These are phyloP conservation scores for Suhomyces maxii DNA, from an alignment of 1,139 yeast species.

Conservation along the genomic window DNA sequence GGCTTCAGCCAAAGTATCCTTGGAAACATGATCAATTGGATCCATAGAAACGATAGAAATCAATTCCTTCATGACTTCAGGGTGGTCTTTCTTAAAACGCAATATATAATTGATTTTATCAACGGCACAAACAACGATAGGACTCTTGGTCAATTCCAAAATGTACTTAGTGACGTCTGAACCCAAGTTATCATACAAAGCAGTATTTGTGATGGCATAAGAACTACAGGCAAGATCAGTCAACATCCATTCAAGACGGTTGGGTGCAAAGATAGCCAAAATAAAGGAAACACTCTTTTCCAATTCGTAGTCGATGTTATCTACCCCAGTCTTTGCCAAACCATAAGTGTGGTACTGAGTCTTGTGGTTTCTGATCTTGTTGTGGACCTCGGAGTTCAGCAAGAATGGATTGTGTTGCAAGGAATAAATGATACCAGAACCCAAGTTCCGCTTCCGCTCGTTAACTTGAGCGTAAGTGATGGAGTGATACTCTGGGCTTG, in stretches of 20 bases:
- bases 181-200: conserved; percentile 44
- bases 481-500: conserved; percentile 20
- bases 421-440: conserved; percentile 34
- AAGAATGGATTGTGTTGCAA: conserved; percentile 31
- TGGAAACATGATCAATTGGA: conserved; percentile 16
- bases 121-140: conserved; percentile 34
- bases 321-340: conserved; percentile 3
- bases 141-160: conserved; percentile 35
- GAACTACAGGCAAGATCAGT: conserved; percentile 40
- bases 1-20: conserved; percentile 9
- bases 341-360: conserved; percentile 21
- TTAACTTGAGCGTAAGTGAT: conserved; percentile 24
- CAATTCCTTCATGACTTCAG: conserved; percentile 27
- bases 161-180: conserved; percentile 35
- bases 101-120: conserved; percentile 30
- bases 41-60: conserved; percentile 40
- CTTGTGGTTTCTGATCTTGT: conserved; percentile 29
- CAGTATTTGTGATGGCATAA: conserved; percentile 38
- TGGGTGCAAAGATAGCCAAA: conserved; percentile 35
- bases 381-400: conserved; percentile 21
- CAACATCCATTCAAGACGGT: conserved; percentile 41
- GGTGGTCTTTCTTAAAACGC: conserved; percentile 26
- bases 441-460: conserved; percentile 25
- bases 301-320: conserved; percentile 10
- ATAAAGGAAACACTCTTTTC: conserved; percentile 28